Base-by-base conservation (phyloP, 1,284 basidiomycete genomes). In the Cutaneotrichosporon sp. region DNA sequence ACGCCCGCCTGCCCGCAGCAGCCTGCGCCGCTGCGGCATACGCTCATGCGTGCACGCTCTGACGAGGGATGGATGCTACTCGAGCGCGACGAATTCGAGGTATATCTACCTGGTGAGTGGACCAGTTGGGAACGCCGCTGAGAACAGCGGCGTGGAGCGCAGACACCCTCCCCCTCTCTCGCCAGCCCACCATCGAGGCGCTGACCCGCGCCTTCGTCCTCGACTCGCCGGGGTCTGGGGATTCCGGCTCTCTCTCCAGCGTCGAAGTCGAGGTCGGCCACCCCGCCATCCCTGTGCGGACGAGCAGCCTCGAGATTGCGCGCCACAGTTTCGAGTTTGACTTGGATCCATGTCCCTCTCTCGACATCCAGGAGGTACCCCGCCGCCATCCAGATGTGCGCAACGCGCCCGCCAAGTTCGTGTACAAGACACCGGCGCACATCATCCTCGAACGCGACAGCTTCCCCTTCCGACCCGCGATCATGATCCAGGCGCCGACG, bases 1-100 rank as follows among this genome's bases (percentile, higher is more conserved):
- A 53, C 51, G 31, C 51, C 51, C 6, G 51, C 51, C 2, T 10
- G 16, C 30, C 51, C 9, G 16, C 51, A 53, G 51, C 11, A n/a
- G 13, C 26, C 13, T 6, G 51, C 26, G 18, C 26, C 31, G 51
- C 31, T 53, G 11, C 51, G 30, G 51, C 51, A 53, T 18, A 53
- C 51, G 7, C 51, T 53, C 31, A 53, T 16, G 26, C 51, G 51
- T 18, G 51, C 51, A 7, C 51, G 51, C 30, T 53, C 51, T 14
- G 51, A 30, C 4, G 51, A 53, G 31, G 51, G 51, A 34, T 53
- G 51, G 51, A 53, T 53, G 51, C 51, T 53, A 14, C 30, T 53
- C 31, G 51, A 53, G 16, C 51, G 51, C 51, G 30, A 30, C 51
- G 31, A 53, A 6, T n/a, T 18, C 31, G 47, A 50, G 26, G 18